phyloP scores from a whole-genome alignment of 192 early-diverging fungal species.

The Mycoemilia scoparia region DNA sequence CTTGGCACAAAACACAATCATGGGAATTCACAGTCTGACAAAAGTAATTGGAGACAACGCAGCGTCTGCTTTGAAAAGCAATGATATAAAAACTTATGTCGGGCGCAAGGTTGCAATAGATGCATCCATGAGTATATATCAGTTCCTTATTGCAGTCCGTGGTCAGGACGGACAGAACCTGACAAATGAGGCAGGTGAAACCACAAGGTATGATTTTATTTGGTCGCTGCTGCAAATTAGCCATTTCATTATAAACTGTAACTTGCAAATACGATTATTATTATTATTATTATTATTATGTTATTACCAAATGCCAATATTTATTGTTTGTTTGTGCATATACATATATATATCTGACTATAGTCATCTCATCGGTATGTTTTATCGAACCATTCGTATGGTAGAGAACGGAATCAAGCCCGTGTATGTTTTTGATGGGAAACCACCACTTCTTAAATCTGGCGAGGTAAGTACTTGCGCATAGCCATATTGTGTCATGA shows the following conservation, averaged over 20 bases:
- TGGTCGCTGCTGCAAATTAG: no score
- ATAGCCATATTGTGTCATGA: no score
- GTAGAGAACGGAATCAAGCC: slow-evolving; percentile 93
- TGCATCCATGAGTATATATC: slow-evolving; percentile 94
- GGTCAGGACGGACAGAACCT: slow-evolving; percentile 74
- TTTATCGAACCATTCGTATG: slow-evolving; percentile 94
- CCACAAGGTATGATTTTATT: slow-evolving; percentile 60
- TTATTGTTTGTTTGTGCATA: background rate
- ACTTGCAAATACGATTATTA: background rate
- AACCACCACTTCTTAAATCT: slow-evolving; percentile 81
- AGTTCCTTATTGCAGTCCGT: slow-evolving; percentile 95
- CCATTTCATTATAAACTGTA: background rate
- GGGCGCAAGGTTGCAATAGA: slow-evolving; percentile 94
- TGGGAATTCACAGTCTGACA: slow-evolving; percentile 75
- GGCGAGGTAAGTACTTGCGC: slow-evolving; percentile 43
- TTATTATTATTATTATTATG: no score
- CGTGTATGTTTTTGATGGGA: slow-evolving; percentile 95
- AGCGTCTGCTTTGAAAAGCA: slow-evolving; percentile 61
- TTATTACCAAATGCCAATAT: background rate
- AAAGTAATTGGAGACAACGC: slow-evolving; percentile 89
- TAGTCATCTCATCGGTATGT: slow-evolving; percentile 93
- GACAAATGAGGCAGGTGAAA: slow-evolving; percentile 75
- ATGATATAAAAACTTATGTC: slow-evolving; percentile 73
- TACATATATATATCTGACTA: no score
- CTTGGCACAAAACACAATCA: slow-evolving; percentile 1